Base-by-base conservation (phyloP, 441 rosid species). In the Erodium trifolium region DNA sequence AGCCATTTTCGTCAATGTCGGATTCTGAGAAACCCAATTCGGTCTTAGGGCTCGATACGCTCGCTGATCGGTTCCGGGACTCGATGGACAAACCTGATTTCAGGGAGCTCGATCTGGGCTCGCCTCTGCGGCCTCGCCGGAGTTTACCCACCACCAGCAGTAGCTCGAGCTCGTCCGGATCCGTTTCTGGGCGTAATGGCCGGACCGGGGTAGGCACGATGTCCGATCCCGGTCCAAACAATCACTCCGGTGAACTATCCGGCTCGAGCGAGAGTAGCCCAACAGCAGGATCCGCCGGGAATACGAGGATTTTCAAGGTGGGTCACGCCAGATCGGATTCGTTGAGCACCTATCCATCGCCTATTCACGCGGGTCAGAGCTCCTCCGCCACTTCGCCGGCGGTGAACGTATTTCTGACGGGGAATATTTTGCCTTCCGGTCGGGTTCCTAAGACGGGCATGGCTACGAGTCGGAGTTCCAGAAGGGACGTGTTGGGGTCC, bases 381-480 rank as follows among this genome's bases (percentile, higher is more conserved):
- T 7, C 9, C 47, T 41, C 47, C 47, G 47, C 47, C 47, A 41
- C 47, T 11, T 41, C 47, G 47, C 47, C 47, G 47, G 47, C 47
- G 47, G 47, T 84, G 34, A 31, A 31, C 34, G 34, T 3, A 3
- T 31, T 31, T 51, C 89, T 91, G 19, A 79, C 89, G 9, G 98
- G 97, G 6, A 93, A 93, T 78, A 93, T 93, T 31, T 91, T 91
- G 8, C 94, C 94, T 0, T 85, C 97, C 0, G 97, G 96, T 2
- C 87, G 76, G 83, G 84, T 88, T 67, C 73, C 80, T 51, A 88
- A 88, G 81, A 80, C 94, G 0, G 91, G 89, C n/a, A 77, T 87
- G 82, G 69, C 76, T 0, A 51, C 63, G 70, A 81, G 86, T 41
- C 70, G 65, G 77, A 29, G 79, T 63, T 68, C 87, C 0, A 82